These are phyloP conservation scores for Mrakia blollopis DNA, from an alignment of 768 basidiomycete species.

Conservation along the genomic window DNA sequence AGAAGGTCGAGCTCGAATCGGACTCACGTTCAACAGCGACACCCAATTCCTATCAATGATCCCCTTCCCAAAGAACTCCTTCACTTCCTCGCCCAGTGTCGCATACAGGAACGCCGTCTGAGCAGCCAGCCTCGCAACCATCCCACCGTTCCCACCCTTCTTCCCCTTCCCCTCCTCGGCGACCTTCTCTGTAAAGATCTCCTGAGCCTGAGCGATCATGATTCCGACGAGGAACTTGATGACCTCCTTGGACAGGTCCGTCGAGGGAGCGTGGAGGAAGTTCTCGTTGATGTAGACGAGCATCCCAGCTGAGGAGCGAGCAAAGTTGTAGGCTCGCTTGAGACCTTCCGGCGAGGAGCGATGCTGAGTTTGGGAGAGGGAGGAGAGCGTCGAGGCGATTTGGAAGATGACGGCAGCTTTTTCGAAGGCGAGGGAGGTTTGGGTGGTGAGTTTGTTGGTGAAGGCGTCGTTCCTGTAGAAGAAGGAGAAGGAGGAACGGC, in stretches of 20 bases:
- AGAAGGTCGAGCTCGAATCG: neutral
- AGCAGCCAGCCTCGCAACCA: constrained; percentile 76
- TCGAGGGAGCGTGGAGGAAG: constrained; percentile 94
- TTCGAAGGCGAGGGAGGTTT: constrained; percentile 95
- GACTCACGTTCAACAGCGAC: constrained; percentile 67
- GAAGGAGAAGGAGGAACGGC: neutral
- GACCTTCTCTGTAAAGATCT: constrained; percentile 93
- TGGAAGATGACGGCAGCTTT: constrained; percentile 97
- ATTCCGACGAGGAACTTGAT: constrained; percentile 85
- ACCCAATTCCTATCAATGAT: constrained; percentile 95
- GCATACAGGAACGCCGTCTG: constrained; percentile 79
- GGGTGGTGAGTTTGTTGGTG: constrained; percentile 84
- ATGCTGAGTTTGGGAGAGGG: constrained; percentile 75
- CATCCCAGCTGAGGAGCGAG: constrained; percentile 87
- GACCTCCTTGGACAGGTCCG: constrained; percentile 87
- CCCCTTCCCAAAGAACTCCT: constrained; percentile 94
- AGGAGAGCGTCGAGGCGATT: constrained; percentile 87
- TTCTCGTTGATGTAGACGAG: constrained; percentile 99
- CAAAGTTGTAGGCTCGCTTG: constrained; percentile 89
- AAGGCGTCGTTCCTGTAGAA: constrained; percentile 80
- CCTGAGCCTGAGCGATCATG: constrained; percentile 88
- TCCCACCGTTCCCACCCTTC: constrained; percentile 36
- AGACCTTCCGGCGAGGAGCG: constrained; percentile 83
- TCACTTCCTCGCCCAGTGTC: constrained; percentile 79
- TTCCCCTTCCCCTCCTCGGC: constrained; percentile 81